Evolutionary conservation across 768 basidiomycete species (phyloP).

Genomic region (Lanmaoa rubissima): DNA sequence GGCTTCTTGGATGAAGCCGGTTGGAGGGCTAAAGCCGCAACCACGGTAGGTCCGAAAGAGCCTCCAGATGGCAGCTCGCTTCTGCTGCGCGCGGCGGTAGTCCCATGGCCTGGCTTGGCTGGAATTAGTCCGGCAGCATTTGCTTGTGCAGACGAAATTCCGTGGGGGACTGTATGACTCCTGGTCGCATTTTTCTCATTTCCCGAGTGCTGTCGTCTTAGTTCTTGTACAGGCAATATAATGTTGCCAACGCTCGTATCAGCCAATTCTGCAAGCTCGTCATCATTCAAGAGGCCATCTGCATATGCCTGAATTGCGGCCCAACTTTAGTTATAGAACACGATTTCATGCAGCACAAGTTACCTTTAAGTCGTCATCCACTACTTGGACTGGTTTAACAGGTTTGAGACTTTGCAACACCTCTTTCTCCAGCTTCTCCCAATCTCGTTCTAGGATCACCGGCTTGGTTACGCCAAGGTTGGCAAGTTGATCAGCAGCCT

Average conservation of each 20-base stretch:
- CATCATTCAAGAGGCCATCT: slow-evolving; percentile 36
- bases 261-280: slow-evolving; percentile 30
- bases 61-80: background rate
- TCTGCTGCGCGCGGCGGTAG: background rate
- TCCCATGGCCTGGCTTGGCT: background rate
- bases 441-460: slow-evolving; percentile 52
- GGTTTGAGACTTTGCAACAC: slow-evolving; percentile 13
- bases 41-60: background rate
- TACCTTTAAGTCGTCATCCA: slow-evolving; percentile 21
- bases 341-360: slow-evolving; percentile 1
- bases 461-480: slow-evolving; percentile 50
- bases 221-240: background rate
- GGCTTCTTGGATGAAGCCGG: background rate
- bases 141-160: background rate
- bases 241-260: background rate
- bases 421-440: slow-evolving; percentile 38
- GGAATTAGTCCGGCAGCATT: background rate
- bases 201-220: background rate
- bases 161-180: background rate
- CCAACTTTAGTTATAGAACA: slow-evolving; percentile 4
- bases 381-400: background rate
- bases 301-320: slow-evolving; percentile 28
- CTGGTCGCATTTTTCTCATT: background rate
- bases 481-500: slow-evolving; percentile 78
- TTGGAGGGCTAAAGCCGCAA: background rate